Percentiles rank a stretch among this genome's conserved stretches.
phyloP scores from a whole-genome alignment of 225 moss, liverwort and hornwort species.

The Climacium dendroides region DNA sequence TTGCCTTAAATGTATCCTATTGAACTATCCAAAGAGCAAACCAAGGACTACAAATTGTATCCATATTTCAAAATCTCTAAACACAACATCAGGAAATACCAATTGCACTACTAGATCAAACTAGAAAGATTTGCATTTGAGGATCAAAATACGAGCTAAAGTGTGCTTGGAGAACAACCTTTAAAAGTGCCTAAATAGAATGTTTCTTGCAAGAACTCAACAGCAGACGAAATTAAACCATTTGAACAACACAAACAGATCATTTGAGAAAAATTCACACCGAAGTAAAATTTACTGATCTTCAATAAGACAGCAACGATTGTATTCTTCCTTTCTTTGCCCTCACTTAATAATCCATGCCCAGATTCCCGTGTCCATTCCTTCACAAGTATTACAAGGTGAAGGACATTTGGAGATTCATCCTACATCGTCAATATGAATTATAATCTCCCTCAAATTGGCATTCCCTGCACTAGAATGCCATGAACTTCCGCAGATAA shows the following conservation, averaged over 20 bases:
- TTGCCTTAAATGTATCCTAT: not conserved
- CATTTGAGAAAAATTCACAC: too few relatives aligned
- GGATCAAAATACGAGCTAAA: not conserved
- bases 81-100: not conserved
- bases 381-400: not conserved
- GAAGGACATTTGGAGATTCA: not conserved
- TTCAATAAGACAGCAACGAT: too few relatives aligned
- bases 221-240: too few relatives aligned
- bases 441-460: not conserved
- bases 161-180: too few relatives aligned
- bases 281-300: too few relatives aligned
- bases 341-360: not conserved
- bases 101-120: not conserved
- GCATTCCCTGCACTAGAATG: not conserved
- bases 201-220: too few relatives aligned
- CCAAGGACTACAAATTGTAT: not conserved
- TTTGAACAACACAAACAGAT: too few relatives aligned
- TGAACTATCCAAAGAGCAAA: not conserved
- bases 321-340: not conserved
- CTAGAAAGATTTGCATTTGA: not conserved
- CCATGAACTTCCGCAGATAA: not conserved
- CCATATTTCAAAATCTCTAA: not conserved
- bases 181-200: too few relatives aligned
- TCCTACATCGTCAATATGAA: not conserved
- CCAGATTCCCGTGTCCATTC: not conserved